These are phyloP conservation scores for Zymoseptoria ardabiliae DNA, from an alignment of 2,329 filamentous ascomycete genomes.

Conservation along the genomic window DNA sequence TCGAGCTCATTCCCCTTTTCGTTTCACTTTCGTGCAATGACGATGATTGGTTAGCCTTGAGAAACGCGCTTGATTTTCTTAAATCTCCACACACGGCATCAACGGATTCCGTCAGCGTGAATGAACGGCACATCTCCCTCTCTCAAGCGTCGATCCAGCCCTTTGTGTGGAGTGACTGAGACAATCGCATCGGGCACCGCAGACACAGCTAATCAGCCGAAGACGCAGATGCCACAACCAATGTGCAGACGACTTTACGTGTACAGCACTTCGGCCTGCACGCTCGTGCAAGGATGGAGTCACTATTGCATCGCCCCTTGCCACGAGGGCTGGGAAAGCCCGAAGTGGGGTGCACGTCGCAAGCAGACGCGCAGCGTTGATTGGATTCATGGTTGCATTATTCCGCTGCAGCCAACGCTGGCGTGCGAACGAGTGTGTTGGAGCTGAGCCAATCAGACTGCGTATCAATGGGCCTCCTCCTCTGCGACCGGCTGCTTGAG, in stretches of 20 bases:
- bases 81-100: not conserved
- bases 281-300: not conserved
- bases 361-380: not conserved
- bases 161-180: not conserved
- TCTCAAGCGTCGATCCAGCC: not conserved
- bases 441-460: not conserved
- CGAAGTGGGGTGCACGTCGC: not conserved
- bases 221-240: not conserved
- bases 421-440: not conserved
- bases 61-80: not conserved
- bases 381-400: not conserved
- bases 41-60: not conserved
- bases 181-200: too few relatives aligned
- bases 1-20: not conserved
- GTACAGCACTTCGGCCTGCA: not conserved
- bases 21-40: not conserved
- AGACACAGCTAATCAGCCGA: not conserved
- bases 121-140: not conserved
- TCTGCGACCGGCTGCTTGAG: not conserved
- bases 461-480: not conserved
- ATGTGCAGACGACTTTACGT: not conserved
- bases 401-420: not conserved
- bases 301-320: too few relatives aligned
- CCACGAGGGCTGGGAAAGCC: not conserved
- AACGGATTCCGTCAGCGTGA: not conserved